Evolutionary conservation across 78 protist genomes (phyloP), one percentile per base, ranked within the genome.

Genomic region (Ministeria vibrans): DNA sequence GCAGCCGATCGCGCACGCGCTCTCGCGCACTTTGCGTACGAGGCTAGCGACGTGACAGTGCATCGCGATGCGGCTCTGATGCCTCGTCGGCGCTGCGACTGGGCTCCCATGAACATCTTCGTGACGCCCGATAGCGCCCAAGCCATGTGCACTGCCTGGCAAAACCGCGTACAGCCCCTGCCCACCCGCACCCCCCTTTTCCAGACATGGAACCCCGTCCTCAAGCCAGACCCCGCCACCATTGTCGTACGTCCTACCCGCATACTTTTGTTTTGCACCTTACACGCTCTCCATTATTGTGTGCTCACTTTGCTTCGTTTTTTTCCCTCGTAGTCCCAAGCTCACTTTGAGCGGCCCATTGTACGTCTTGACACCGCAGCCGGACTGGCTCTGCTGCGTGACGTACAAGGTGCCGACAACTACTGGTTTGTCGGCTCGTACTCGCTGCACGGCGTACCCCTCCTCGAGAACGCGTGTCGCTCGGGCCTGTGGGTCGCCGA

Each of bases 191-290:
- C 38, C 49, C 36, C 43, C 44, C 70, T 81, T 27, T 71, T 81
- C 2, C 77, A 81, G 70, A 81, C 85, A 0, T 81, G 85, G 85
- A 81, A 81, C 72, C 85, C 85, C 4, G 71, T 63, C 28, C 13
- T 46, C 66, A 43, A 51, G 43, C 85, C 77, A 9, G 36, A 28
- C 15, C 46, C n/a, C 20, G 51, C 34, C 30, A 39, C 75, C 32
- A 15, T 80, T 0, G 9, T 80, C 11, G n/a, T n/a, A 59, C 34
- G 6, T 59, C 34, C 6, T 46, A 18, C 28, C 13, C 28, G 55
- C 28, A 18, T 18, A 46, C 55, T 7, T 46, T 46, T 7, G 7
- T 46, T 7, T 46, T 46, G 13, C 55, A 13, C 55, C 55, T 13
- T 46, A 18, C 55, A 18, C 55, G 28, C 55, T 46, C 55, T 46